Percentiles rank a stretch among this genome's conserved stretches.
Conservation (phyloP, 805 yeast species). For the Debaryomyces prosopidis region DNA sequence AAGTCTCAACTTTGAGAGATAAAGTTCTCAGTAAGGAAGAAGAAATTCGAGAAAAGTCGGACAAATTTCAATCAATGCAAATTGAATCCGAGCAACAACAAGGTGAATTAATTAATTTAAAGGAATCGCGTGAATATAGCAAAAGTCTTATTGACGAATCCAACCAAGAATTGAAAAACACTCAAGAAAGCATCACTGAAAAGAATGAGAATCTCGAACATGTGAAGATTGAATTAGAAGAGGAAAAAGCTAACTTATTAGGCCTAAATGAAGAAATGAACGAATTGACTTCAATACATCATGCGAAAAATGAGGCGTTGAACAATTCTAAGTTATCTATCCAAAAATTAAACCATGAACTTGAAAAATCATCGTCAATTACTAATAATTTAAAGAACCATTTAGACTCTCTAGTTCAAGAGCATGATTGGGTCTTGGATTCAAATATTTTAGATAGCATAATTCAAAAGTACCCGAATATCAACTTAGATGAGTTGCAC, state of each 20-base stretch:
- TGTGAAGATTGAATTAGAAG: slow-evolving; percentile 40
- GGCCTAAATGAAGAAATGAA: slow-evolving; percentile 77
- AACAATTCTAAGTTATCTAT: slow-evolving; percentile 51
- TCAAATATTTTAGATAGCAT: slow-evolving; percentile 55
- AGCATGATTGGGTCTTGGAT: slow-evolving; percentile 75
- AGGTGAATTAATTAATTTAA: slow-evolving; percentile 51
- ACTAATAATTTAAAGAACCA: slow-evolving; percentile 35
- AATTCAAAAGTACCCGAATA: slow-evolving; percentile 60
- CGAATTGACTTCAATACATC: slow-evolving; percentile 52
- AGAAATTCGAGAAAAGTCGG: slow-evolving; percentile 47
- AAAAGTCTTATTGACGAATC: slow-evolving; percentile 33
- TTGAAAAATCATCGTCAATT: slow-evolving; percentile 47
- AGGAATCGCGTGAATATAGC: slow-evolving; percentile 42
- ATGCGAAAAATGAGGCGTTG: slow-evolving; percentile 42
- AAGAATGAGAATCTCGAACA: slow-evolving; percentile 18
- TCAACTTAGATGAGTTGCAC: slow-evolving; percentile 63
- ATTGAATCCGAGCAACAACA: slow-evolving; percentile 69
- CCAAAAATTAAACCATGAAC: slow-evolving; percentile 56
- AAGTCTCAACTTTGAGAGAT: slow-evolving; percentile 39
- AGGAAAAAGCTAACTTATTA: slow-evolving; percentile 57
- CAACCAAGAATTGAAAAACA: slow-evolving; percentile 4
- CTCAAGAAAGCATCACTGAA: slow-evolving; percentile 25
- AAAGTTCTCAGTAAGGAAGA: slow-evolving; percentile 41
- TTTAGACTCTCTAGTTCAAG: slow-evolving; percentile 48
- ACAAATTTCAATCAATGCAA: slow-evolving; percentile 60